Base-by-base conservation (phyloP, 2,329 filamentous ascomycete genomes). In the Fusarium praegraminearum region DNA sequence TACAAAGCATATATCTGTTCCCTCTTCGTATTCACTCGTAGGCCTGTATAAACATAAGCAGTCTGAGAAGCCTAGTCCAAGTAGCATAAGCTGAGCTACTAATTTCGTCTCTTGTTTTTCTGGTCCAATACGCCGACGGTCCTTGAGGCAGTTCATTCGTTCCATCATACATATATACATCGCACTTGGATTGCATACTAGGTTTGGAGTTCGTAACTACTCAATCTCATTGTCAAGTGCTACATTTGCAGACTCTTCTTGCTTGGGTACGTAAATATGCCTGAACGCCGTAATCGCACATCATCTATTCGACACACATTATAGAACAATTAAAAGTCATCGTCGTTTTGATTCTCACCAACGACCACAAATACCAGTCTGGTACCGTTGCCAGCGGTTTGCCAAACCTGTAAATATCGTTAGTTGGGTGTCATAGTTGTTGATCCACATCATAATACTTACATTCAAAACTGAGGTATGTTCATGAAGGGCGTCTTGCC, bases 401-500 rank as follows among this genome's bases (percentile, higher is more conserved):
- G 91, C 92, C 91, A 94, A 68, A 94, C 85, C 91, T 94, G 43
- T 49, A 57, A 58, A 12, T 38, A 49, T 52, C 51, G 70, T 88
- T 77, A 89, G 82, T 69, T 63, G 53, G 45, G 16, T 24, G 24
- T 28, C 26, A 43, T 26, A n/a, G 28, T 20, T 35, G 53, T 26
- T 53, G 43, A 30, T 51, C 26, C n/a, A 9, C 13, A 18, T 30
- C 11, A n/a, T 11, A 20, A 76, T 70, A 91, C 94, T 93, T 84
- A 98, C 96, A 84, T 97, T 92, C 65, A 97, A 83, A 71, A 88
- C 8, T n/a, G 30, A 84, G 4, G 93, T 90, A 81, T 99, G 98
- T 83, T 97, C 95, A 67, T 97, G 91, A 77, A 99, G 85, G 22
- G 94, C 91, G 72, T 88, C 87, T 76, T 92, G 86, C 83, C 97